Percentiles rank a stretch among this genome's conserved stretches.
phyloP scores from a whole-genome alignment of 2,329 filamentous ascomycete genomes.

The Fusarium annulatum region DNA sequence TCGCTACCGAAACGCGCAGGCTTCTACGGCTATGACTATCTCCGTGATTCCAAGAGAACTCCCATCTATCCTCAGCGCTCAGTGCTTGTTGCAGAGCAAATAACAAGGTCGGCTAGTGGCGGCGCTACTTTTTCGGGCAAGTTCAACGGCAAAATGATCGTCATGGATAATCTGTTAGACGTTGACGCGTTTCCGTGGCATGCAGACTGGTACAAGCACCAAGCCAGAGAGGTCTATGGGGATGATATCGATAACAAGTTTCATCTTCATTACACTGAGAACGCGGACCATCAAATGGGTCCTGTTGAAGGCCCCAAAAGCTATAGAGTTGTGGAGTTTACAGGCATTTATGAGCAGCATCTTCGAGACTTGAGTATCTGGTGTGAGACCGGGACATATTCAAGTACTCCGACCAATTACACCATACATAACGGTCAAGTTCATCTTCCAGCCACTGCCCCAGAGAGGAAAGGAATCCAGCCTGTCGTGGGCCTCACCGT shows the following conservation, averaged over 20 bases:
- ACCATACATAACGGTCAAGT: accelerated
- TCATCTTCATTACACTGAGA: neutral
- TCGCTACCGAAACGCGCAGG: accelerated
- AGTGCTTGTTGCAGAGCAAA: accelerated
- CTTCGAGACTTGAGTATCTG: neutral
- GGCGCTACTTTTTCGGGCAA: neutral
- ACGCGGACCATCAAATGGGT: neutral
- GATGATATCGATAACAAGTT: accelerated
- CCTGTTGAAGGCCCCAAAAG: accelerated
- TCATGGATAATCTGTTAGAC: neutral
- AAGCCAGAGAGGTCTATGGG: accelerated
- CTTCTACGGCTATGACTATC: neutral
- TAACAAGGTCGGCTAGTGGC: accelerated
- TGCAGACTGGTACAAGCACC: neutral
- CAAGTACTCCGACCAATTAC: accelerated
- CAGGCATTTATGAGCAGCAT: neutral
- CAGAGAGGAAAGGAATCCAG: neutral
- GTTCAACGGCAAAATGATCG: neutral
- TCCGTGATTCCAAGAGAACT: accelerated
- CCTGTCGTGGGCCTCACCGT: too few relatives aligned
- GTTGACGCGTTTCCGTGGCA: neutral
- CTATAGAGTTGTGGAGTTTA: accelerated
- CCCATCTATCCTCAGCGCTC: accelerated
- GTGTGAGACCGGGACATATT: neutral
- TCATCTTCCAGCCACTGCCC: neutral